phyloP scores from a whole-genome alignment of 441 rosid genomes.

The Viola pubescens region DNA sequence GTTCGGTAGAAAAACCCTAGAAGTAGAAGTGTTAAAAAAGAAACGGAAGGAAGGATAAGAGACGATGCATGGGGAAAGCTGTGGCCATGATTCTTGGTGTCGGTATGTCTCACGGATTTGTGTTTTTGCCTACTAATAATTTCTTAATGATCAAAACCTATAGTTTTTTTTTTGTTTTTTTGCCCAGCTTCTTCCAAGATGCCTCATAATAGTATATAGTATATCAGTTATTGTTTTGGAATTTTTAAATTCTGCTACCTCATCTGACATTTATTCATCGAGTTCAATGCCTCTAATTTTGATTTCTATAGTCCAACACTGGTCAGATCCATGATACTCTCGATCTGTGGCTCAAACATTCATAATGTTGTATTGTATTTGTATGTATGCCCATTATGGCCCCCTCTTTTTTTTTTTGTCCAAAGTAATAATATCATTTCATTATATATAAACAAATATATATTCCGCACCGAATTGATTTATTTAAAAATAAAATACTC shows the following conservation, averaged over 20 bases:
- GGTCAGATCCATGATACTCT: conserved; percentile 2
- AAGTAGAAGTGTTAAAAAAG: not conserved
- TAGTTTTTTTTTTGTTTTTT: not conserved
- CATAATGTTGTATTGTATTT: not conserved
- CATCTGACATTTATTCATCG: conserved; percentile 14
- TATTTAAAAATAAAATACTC: too few relatives aligned
- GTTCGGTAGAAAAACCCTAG: not conserved
- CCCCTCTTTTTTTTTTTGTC: too few relatives aligned
- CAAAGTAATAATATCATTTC: too few relatives aligned
- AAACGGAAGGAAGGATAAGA: not conserved
- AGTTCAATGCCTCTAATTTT: conserved; percentile 11
- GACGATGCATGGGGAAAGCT: conserved; percentile 16
- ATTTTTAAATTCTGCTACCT: not conserved
- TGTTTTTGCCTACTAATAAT: conserved; percentile 20
- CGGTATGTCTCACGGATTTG: conserved; percentile 33
- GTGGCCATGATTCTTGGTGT: conserved; percentile 35
- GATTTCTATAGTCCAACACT: not conserved
- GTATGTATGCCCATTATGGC: not conserved
- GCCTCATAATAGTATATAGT: conserved; percentile 10
- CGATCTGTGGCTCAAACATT: conserved; percentile 12
- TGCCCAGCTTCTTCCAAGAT: conserved; percentile 24
- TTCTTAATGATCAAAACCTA: too few relatives aligned
- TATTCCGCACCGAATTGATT: too few relatives aligned
- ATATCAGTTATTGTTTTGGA: not conserved
- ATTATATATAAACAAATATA: too few relatives aligned